A percentile compares a stretch with the other conserved stretches of the same genome.
These are phyloP conservation scores for Tuber aestivum DNA, from an alignment of 495 filamentous ascomycete species.

Conservation along the genomic window DNA sequence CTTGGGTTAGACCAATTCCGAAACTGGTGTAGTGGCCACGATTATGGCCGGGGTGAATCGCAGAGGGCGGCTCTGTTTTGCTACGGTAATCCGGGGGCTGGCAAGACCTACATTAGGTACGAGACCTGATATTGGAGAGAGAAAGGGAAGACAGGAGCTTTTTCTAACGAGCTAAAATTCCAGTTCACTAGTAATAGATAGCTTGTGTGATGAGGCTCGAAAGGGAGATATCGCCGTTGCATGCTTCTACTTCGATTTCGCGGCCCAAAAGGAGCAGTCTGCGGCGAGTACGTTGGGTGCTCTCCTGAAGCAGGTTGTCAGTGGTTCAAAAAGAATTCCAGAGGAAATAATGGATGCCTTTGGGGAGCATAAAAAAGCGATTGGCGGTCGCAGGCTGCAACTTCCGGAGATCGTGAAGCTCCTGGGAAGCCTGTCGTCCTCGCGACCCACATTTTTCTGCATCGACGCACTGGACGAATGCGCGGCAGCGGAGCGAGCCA, in stretches of 20 bases:
- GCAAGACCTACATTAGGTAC: too few species aligned
- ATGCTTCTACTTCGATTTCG: neutral
- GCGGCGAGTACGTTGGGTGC: neutral
- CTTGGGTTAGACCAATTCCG: too few species aligned
- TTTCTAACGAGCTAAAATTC: neutral
- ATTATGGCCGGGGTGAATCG: too few species aligned
- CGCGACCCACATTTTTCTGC: neutral
- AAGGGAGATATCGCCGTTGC: neutral
- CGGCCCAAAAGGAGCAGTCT: neutral
- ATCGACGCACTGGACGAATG: neutral
- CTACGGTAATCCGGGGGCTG: too few species aligned
- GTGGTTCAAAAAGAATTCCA: neutral
- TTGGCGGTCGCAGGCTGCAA: neutral
- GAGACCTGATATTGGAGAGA: neutral
- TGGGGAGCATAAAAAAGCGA: neutral
- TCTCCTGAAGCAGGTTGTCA: neutral
- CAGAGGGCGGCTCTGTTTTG: too few species aligned
- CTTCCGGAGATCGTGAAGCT: neutral
- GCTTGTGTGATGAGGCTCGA: neutral
- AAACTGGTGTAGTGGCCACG: too few species aligned
- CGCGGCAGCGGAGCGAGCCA: neutral
- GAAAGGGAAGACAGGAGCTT: rapidly evolving
- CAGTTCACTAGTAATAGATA: neutral
- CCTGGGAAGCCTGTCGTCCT: neutral
- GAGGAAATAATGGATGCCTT: neutral